Evolutionary conservation across 169 alveolate species (phyloP).

Genomic region (Babesia ovata): DNA sequence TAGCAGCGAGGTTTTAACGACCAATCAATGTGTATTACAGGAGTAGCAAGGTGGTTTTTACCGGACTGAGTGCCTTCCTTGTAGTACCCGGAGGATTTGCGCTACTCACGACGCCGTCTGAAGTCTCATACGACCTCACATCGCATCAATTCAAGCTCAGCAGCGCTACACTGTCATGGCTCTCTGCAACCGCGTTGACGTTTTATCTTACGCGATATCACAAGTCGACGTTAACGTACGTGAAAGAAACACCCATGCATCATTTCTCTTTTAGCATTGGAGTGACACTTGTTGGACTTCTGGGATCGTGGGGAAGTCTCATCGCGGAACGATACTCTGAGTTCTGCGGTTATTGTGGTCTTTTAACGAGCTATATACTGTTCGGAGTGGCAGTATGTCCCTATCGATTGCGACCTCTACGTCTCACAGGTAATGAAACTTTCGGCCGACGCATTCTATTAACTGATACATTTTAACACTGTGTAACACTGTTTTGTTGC

Average conservation of each 20-base stretch:
- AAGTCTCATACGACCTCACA: conserved; percentile 20
- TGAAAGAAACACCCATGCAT: background rate
- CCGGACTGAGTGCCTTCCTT: conserved; percentile 42
- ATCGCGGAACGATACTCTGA: conserved; percentile 24
- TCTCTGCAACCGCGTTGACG: conserved; percentile 41
- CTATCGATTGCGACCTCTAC: background rate
- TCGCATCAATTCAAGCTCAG: conserved; percentile 60
- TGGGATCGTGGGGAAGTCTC: conserved; percentile 39
- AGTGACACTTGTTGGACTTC: conserved; percentile 15
- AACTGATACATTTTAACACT: background rate
- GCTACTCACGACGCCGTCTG: conserved; percentile 41
- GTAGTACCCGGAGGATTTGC: conserved; percentile 51
- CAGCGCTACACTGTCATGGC: conserved; percentile 55
- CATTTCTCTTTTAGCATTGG: conserved; percentile 5
- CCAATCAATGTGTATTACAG: conserved; percentile 4
- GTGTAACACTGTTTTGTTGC: background rate
- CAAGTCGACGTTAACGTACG: conserved; percentile 17
- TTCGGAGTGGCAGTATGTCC: conserved; percentile 18
- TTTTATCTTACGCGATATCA: conserved; percentile 37
- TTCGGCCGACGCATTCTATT: background rate
- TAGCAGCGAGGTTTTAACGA: background rate
- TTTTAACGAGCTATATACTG: conserved; percentile 34
- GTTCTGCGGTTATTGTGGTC: conserved; percentile 16
- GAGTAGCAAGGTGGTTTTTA: conserved; percentile 54
- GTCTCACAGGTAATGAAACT: conserved; percentile 18